Evolutionary conservation across 257 asterid genomes (phyloP).

Genomic region (Nicotiana benthamiana): DNA sequence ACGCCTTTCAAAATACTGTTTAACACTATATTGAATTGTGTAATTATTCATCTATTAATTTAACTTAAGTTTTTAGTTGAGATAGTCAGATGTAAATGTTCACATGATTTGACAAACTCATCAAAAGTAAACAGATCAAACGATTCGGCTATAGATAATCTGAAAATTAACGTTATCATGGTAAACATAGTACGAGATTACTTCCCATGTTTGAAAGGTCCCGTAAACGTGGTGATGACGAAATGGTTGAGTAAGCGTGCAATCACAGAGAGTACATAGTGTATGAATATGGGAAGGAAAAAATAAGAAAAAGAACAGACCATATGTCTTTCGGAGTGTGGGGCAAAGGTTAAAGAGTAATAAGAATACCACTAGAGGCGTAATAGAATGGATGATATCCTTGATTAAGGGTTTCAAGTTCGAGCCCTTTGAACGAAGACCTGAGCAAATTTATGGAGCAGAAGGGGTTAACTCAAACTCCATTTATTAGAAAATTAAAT

Average conservation of each 20-base stretch:
- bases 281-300: constrained; percentile 20
- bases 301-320: not conserved
- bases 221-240: constrained; percentile 61
- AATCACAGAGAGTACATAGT: constrained; percentile 35
- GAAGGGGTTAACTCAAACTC: no score
- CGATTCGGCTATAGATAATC: not conserved
- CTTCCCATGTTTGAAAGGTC: constrained; percentile 11
- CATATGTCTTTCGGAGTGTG: not conserved
- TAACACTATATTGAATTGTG: not conserved
- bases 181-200: constrained; percentile 4
- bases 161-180: not conserved
- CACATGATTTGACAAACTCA: not conserved
- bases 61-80: not conserved
- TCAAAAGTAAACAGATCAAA: not conserved
- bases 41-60: not conserved
- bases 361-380: fast-evolving
- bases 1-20: no score
- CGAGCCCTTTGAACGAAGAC: no score
- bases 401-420: not conserved
- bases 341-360: not conserved
- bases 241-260: constrained; percentile 66
- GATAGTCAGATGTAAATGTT: not conserved
- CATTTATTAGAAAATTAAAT: no score
- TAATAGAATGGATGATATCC: not conserved
- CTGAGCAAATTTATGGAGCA: no score